Percentiles rank a stretch among this genome's conserved stretches.
These are phyloP conservation scores for Mucor circinelloides DNA, from an alignment of 371 early-diverging fungal species.

Conservation along the genomic window DNA sequence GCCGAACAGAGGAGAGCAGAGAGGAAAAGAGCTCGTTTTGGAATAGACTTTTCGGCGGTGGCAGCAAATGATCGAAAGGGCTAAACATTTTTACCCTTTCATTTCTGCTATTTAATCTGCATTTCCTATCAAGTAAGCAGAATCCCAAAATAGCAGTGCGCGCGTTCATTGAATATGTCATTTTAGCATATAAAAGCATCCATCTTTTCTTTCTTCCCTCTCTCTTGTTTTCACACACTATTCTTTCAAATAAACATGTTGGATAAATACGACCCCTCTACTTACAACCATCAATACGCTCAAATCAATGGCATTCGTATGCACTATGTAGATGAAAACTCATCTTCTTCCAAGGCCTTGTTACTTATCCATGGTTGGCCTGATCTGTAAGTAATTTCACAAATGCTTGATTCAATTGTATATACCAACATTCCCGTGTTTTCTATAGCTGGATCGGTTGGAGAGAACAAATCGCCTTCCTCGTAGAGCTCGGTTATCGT, in stretches of 20 bases:
- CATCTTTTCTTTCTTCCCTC: background rate
- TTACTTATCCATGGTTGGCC: constrained; percentile 77
- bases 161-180: background rate
- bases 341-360: constrained; percentile 44
- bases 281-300: constrained; percentile 45
- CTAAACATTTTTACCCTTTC: background rate
- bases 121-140: constrained; percentile 1
- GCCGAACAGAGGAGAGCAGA: constrained; percentile 33
- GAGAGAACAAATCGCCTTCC: constrained; percentile 72
- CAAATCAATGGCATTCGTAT: constrained; percentile 49
- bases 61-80: background rate
- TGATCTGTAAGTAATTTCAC: constrained; percentile 47
- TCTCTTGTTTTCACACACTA: background rate
- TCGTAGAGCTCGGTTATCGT: constrained; percentile 69
- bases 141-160: background rate
- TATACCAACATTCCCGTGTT: background rate
- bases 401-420: background rate
- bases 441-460: constrained; percentile 62
- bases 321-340: constrained; percentile 75
- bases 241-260: constrained; percentile 18
- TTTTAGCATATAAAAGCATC: background rate
- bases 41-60: constrained; percentile 4
- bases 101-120: background rate
- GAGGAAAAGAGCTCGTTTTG: constrained; percentile 23
- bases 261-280: constrained; percentile 39